A percentile compares a stretch with the other conserved stretches of the same genome.
phyloP scores from a whole-genome alignment of 352 stramenopile species.

The Phytophthora palmivora region DNA sequence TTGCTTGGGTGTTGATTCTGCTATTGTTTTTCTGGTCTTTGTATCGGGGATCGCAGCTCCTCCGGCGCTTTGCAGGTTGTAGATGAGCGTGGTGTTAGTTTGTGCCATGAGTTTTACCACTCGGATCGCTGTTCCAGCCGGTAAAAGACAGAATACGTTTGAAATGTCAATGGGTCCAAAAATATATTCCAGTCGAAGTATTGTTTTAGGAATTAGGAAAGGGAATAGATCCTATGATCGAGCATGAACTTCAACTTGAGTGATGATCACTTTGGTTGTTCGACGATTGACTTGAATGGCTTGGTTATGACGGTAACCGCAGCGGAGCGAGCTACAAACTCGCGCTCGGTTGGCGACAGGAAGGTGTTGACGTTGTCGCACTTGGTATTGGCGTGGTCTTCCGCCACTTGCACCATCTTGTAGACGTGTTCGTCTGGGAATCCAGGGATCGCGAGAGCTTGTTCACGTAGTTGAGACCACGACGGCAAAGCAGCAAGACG shows the following conservation, averaged over 20 bases:
- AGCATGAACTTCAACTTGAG: slow-evolving; percentile 26
- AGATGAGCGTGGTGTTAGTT: no score
- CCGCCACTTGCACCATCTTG: slow-evolving; percentile 69
- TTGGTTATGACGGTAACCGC: slow-evolving; percentile 45
- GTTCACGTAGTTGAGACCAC: slow-evolving; percentile 51
- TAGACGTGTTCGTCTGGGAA: slow-evolving; percentile 70
- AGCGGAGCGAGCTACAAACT: slow-evolving; percentile 47
- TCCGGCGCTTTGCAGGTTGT: no score
- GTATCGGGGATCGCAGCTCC: no score
- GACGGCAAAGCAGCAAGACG: slow-evolving; percentile 35
- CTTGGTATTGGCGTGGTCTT: slow-evolving; percentile 31
- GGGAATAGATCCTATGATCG: neutral
- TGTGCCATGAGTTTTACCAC: no score
- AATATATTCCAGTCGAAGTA: no score
- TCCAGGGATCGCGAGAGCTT: slow-evolving; percentile 37
- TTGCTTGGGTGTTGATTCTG: no score
- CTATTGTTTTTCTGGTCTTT: no score
- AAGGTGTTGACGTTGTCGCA: slow-evolving; percentile 20
- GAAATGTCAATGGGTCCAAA: no score
- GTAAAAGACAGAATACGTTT: no score
- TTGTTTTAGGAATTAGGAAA: neutral
- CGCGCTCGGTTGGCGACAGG: slow-evolving; percentile 43
- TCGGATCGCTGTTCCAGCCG: no score
- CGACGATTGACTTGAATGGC: slow-evolving; percentile 22
- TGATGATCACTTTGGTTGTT: slow-evolving; percentile 11